Evolutionary conservation across 495 filamentous ascomycete species (phyloP), one percentile per base, ranked within the genome.

Genomic region (Neurospora africana): DNA sequence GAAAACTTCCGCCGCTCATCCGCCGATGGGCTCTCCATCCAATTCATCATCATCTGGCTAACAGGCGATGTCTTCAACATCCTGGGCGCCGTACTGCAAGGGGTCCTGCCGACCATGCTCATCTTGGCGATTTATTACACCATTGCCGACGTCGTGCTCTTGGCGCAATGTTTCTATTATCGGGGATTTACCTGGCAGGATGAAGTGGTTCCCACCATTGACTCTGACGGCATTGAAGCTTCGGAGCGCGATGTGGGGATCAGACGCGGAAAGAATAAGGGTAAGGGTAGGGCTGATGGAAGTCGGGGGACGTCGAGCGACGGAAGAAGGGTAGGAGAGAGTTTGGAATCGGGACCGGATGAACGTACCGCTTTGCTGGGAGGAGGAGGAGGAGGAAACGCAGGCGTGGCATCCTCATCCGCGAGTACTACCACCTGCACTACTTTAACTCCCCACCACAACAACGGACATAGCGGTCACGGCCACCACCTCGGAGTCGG

Each of bases 41-140:
- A 91, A 36, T 99, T 99, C 81, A 87, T 99, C 75, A 86, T 94
- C 67, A 87, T 96, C 72, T 99, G 95, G 95, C 85, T 97, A 5
- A 85, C 90, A 6, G 95, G 95, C 23, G 95, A 99, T 90, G 88
- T 98, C 53, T 99, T 97, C 84, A 99, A 99, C 78, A 94, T 99
- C 68, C 86, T 97, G 4, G 95, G 95, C 6, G 92, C 93, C 19
- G 88, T 97, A 5, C 75, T 98, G n/a, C 95, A 99, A 78, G 92
- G 93, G 27, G 95, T 99, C 9, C 81, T 98, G 41, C 95, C 95
- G 7, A 99, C 95, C 1, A 99, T 99, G 95, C 82, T 92, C 68
- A 98, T 98, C 58, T 84, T 99, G 35, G 95, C 95, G 0, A 86
- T 98, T 1, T 99, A 99, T 79, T 98, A 99, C 80, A 97, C 95